These are phyloP conservation scores for Entamoeba histolytica DNA, from an alignment of 208 protist genomes.

Conservation along the genomic window DNA sequence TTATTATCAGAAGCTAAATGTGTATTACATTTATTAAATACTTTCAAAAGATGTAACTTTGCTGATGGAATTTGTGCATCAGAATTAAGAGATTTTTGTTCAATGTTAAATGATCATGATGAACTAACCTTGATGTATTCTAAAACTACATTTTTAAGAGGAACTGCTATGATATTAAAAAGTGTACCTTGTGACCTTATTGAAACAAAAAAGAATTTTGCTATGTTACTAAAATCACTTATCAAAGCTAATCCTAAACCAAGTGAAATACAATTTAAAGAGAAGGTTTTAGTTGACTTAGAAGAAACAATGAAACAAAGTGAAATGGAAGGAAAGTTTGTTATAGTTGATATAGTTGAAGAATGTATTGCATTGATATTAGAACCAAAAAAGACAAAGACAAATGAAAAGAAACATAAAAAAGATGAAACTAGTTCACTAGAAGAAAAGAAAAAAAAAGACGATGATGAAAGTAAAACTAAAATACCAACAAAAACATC, in stretches of 20 bases:
- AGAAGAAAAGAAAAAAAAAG: no score
- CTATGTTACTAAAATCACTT: background rate
- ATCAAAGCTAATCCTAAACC: background rate
- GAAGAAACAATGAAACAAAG: background rate
- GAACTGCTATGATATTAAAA: background rate
- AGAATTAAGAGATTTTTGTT: background rate
- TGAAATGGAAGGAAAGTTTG: background rate
- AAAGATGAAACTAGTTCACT: background rate
- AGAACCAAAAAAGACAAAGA: background rate
- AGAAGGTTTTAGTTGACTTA: background rate
- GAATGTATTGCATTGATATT: background rate
- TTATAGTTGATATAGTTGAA: background rate
- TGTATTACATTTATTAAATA: background rate
- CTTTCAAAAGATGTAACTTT: background rate
- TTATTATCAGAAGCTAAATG: background rate
- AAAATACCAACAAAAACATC: no score
- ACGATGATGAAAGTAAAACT: no score
- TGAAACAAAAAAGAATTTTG: background rate
- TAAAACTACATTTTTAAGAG: background rate
- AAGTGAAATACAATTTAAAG: background rate
- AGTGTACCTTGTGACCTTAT: background rate
- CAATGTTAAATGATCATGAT: background rate
- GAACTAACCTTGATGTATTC: background rate
- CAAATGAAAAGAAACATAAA: background rate
- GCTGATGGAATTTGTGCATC: background rate